Evolutionary conservation across 495 filamentous ascomycete genomes (phyloP), one percentile per base, ranked within the genome.

Genomic region (Coniosporium apollinis): DNA sequence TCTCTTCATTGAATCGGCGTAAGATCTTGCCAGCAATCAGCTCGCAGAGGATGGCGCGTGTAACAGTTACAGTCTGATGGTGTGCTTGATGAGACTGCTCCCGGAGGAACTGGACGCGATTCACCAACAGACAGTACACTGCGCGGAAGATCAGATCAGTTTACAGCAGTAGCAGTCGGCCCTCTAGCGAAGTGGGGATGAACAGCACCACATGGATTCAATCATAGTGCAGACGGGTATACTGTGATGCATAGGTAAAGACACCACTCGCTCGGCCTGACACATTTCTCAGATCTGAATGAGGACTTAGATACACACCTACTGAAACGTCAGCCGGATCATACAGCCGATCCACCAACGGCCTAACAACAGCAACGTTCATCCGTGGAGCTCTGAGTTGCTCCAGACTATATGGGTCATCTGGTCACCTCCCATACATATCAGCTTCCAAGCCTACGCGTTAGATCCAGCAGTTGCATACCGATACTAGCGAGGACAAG

Each of bases 61-160:
- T 77, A 31, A 62, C 66, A 50, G 74, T 67, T 36, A 82, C 76
- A 33, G 74, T 79, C 48, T 78, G 73, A 41, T 69, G 68, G 42
- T 81, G 78, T 39, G 64, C 61, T 47, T 79, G 65, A 44, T 69
- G 68, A 1, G 60, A 54, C 50, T 80, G 77, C 45, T 81, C 74
- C 24, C 66, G 58, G 10, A 78, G 58, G 49, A 82, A 82, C 39
- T 78, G 71, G 3, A 67, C 62, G 19, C 74, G 60, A 48, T 82
- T 82, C 37, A 82, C 76, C 7, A 82, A 64, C 25, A 82, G 61
- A 46, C 74, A 80, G 50, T 80, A 82, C 6, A 76, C 69, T 59
- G 43, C n/a, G n/a, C n/a, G n/a, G n/a, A n/a, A n/a, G 5, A 38
- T 3, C 16, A 6, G 0, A 59, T 54, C 41, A 19, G 1, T 5